These are phyloP conservation scores for Debaryomyces castellii DNA, from an alignment of 805 yeast genomes.

Conservation along the genomic window DNA sequence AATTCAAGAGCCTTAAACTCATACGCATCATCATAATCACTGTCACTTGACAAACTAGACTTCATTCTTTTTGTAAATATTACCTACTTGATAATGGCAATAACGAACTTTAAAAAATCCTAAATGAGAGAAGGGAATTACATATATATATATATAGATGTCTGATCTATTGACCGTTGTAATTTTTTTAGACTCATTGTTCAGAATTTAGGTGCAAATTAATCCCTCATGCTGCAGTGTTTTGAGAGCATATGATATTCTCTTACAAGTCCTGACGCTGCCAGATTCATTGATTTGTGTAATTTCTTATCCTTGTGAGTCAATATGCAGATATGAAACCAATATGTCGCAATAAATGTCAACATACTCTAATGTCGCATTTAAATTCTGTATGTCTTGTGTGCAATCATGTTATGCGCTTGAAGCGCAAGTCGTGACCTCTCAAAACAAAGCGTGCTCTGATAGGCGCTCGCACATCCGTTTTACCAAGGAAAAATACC, in stretches of 20 bases:
- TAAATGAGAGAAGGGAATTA: background rate
- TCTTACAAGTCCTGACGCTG: background rate
- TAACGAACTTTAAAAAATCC: too few species aligned
- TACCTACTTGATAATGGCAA: background rate
- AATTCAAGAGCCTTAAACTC: background rate
- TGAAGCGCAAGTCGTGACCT: background rate
- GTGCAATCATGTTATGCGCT: background rate
- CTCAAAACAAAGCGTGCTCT: background rate
- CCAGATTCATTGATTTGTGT: background rate
- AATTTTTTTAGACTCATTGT: background rate
- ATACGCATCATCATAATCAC: background rate
- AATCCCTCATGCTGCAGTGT: slow-evolving; percentile 1
- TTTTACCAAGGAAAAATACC: background rate
- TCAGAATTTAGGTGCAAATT: slow-evolving; percentile 1
- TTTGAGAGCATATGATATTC: slow-evolving; percentile 1
- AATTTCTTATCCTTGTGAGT: too few species aligned
- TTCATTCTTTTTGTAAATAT: background rate
- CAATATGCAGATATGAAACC: background rate
- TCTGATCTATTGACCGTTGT: background rate
- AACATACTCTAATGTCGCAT: background rate
- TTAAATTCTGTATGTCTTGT: background rate
- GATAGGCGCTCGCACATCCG: background rate
- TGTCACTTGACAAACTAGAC: background rate
- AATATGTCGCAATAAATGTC: background rate
- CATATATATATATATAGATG: background rate